phyloP scores from a whole-genome alignment of 2,329 filamentous ascomycete genomes.

The Ambrosiella cleistominuta region DNA sequence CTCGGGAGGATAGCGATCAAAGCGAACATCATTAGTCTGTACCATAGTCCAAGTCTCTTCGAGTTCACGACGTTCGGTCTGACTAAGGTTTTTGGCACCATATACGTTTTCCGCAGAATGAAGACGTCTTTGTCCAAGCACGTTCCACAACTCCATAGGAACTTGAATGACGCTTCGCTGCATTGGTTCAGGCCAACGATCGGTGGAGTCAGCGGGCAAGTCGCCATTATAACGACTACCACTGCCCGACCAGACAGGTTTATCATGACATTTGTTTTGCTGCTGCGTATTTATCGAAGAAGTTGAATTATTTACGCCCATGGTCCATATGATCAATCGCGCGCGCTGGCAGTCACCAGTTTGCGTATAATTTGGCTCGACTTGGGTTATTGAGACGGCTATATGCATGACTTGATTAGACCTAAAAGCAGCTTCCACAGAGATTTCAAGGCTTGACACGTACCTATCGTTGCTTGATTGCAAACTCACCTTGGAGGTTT shows the following conservation, averaged over 20 bases:
- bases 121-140: slow-evolving; percentile 8
- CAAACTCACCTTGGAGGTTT: no score
- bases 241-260: background rate
- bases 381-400: no score
- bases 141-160: slow-evolving; percentile 11
- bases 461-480: no score
- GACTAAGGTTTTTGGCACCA: slow-evolving; percentile 9
- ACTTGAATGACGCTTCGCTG: slow-evolving; percentile 8
- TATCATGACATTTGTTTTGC: background rate
- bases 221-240: slow-evolving; percentile 5
- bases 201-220: slow-evolving; percentile 7
- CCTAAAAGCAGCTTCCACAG: no score
- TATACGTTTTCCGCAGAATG: slow-evolving; percentile 8
- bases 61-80: slow-evolving; percentile 10
- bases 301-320: background rate
- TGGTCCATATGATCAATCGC: background rate
- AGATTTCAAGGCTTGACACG: no score
- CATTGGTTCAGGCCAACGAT: slow-evolving; percentile 12
- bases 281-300: background rate
- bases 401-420: no score
- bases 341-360: no score
- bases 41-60: slow-evolving; percentile 13
- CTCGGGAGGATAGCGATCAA: slow-evolving; percentile 12
- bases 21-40: slow-evolving; percentile 12
- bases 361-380: no score